Percentiles rank a stretch among this genome's conserved stretches.
phyloP scores from a whole-genome alignment of 2,329 filamentous ascomycete genomes.

The Colletotrichum truncatum region DNA sequence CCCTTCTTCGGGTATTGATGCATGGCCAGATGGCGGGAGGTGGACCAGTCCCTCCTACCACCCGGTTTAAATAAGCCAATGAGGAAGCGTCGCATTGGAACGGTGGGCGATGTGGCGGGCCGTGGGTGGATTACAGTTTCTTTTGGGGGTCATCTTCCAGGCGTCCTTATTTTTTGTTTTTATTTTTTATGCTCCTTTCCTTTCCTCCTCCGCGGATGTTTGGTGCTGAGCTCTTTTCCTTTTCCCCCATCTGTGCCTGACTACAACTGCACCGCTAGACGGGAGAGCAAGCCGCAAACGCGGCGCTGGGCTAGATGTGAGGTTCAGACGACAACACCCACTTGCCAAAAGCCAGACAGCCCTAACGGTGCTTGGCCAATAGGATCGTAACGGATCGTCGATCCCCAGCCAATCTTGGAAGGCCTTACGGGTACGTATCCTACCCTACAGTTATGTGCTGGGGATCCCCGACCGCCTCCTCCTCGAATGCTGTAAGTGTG shows the following conservation, averaged over 20 bases:
- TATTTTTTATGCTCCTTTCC: background rate
- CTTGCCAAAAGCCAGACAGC: background rate
- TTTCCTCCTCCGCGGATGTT: background rate
- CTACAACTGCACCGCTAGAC: background rate
- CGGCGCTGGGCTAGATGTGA: background rate
- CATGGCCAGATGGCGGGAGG: conserved; percentile 20
- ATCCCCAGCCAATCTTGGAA: background rate
- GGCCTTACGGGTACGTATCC: background rate
- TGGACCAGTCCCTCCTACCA: background rate
- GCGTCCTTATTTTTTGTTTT: background rate
- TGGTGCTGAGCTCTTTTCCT: background rate
- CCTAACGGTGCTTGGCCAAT: background rate
- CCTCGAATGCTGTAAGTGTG: background rate
- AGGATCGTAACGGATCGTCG: background rate
- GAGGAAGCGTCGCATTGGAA: background rate
- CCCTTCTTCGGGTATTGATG: conserved; percentile 22
- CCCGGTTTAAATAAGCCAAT: background rate
- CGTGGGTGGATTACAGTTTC: background rate
- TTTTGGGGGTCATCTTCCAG: background rate
- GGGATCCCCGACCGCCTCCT: conserved; percentile 14
- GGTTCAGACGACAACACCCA: conserved; percentile 6
- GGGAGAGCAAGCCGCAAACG: background rate
- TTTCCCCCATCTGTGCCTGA: background rate
- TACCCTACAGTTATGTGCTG: background rate
- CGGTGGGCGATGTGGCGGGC: conserved; percentile 18